Evolutionary conservation across 139 green algal genomes (phyloP).

Genomic region (Auxenochlorella pyrenoidosa): DNA sequence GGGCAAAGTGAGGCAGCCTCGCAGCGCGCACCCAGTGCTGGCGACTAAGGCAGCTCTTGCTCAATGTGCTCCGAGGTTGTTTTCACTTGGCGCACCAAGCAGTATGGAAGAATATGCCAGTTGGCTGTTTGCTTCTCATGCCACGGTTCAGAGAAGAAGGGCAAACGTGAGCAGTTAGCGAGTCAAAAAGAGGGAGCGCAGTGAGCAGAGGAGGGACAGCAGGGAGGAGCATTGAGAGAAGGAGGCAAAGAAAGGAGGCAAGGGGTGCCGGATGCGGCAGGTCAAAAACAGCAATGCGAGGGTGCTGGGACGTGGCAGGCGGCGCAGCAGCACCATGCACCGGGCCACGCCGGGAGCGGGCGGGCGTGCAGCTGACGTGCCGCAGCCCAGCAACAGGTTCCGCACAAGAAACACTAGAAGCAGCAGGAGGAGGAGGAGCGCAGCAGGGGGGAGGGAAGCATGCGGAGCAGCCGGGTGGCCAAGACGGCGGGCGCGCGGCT

Average conservation of each 20-base stretch:
- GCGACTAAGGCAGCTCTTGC: not conserved
- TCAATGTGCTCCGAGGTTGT: not conserved
- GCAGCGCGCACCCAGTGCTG: not conserved
- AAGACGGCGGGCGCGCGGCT: too few species aligned
- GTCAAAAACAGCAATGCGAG: slow-evolving; percentile 29
- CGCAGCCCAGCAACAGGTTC: too few species aligned
- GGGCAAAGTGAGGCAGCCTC: slow-evolving; percentile 35
- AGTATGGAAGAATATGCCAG: not conserved
- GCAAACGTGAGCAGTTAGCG: not conserved
- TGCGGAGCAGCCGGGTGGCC: too few species aligned
- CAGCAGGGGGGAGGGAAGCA: too few species aligned
- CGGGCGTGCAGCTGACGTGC: not conserved
- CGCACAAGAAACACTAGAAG: not conserved
- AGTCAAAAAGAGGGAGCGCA: not conserved
- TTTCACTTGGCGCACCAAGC: not conserved
- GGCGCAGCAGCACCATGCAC: too few species aligned
- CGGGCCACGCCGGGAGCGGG: too few species aligned
- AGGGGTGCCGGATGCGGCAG: not conserved
- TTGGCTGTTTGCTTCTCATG: not conserved
- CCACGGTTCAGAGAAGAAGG: not conserved
- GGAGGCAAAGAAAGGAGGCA: not conserved
- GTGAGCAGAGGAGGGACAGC: not conserved
- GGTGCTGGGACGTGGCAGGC: not conserved
- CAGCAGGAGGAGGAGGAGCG: too few species aligned
- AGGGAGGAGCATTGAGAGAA: not conserved